phyloP scores from a whole-genome alignment of 805 yeast species.

The Candida dendrica region DNA sequence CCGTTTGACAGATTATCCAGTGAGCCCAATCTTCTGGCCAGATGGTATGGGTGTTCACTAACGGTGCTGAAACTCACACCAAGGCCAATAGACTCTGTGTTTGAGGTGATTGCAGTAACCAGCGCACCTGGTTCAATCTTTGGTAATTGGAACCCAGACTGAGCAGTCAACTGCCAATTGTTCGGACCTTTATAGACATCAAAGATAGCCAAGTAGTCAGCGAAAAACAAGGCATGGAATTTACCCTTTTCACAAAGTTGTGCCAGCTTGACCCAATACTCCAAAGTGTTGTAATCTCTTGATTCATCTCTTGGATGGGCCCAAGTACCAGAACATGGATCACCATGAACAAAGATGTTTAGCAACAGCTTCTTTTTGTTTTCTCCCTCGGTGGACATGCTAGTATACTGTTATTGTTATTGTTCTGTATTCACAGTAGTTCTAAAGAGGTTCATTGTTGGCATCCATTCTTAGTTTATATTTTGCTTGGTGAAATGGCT shows the following conservation, averaged over 20 bases:
- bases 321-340: slow-evolving; percentile 17
- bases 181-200: slow-evolving; percentile 33
- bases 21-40: slow-evolving; percentile 32
- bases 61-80: slow-evolving; percentile 33
- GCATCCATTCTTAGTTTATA: neutral
- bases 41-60: slow-evolving; percentile 32
- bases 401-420: neutral
- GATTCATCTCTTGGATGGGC: slow-evolving; percentile 29
- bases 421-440: too few relatives aligned
- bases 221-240: slow-evolving; percentile 28
- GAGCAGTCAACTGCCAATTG: slow-evolving; percentile 25
- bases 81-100: slow-evolving; percentile 27
- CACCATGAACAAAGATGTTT: neutral
- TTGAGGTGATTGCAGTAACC: slow-evolving; percentile 32
- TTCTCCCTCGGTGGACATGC: neutral
- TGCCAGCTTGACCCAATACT: slow-evolving; percentile 32
- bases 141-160: slow-evolving; percentile 24
- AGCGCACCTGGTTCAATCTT: slow-evolving; percentile 30
- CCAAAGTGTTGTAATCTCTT: slow-evolving; percentile 15
- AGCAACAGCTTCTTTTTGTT: neutral
- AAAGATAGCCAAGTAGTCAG: slow-evolving; percentile 31
- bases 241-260: slow-evolving; percentile 27
- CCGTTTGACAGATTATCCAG: slow-evolving; percentile 34
- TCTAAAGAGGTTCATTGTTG: too few relatives aligned
- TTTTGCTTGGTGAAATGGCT: neutral